Evolutionary conservation across 371 early-diverging fungal species (phyloP).

Genomic region (Circinella umbellata): DNA sequence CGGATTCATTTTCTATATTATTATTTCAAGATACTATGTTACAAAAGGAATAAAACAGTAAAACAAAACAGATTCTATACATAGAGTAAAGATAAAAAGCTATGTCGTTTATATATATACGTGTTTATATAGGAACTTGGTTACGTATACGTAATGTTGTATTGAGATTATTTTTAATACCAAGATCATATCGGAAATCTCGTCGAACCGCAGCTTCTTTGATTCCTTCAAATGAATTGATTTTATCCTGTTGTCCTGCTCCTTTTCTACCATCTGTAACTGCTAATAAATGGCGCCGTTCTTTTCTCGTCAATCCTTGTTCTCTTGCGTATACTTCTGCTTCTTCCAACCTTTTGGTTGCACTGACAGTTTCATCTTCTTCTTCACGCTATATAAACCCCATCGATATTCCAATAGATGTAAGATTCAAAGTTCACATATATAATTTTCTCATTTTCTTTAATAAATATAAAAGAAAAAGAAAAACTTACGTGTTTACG

Average conservation of each 20-base stretch:
- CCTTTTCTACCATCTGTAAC: conserved; percentile 14
- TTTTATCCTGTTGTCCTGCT: not conserved
- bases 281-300: conserved; percentile 21
- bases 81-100: too few relatives aligned
- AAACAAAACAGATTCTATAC: too few relatives aligned
- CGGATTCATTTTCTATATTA: too few relatives aligned
- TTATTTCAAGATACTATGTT: too few relatives aligned
- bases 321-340: conserved; percentile 15
- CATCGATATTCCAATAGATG: too few relatives aligned
- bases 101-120: too few relatives aligned
- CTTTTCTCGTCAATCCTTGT: conserved; percentile 21
- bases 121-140: conserved; percentile 21
- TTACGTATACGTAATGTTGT: conserved; percentile 21
- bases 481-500: conserved; percentile 17
- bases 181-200: conserved; percentile 17
- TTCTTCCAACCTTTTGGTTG: conserved; percentile 16
- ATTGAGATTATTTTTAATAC: conserved; percentile 18
- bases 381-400: conserved; percentile 7
- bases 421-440: too few relatives aligned
- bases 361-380: not conserved
- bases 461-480: not conserved
- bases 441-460: not conserved
- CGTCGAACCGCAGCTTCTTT: conserved; percentile 13
- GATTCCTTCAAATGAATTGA: conserved; percentile 12
- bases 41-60: too few relatives aligned